A percentile compares a stretch with the other conserved stretches of the same genome.
These are phyloP conservation scores for Trichophyton verrucosum DNA, from an alignment of 2,329 filamentous ascomycete species.

Conservation along the genomic window DNA sequence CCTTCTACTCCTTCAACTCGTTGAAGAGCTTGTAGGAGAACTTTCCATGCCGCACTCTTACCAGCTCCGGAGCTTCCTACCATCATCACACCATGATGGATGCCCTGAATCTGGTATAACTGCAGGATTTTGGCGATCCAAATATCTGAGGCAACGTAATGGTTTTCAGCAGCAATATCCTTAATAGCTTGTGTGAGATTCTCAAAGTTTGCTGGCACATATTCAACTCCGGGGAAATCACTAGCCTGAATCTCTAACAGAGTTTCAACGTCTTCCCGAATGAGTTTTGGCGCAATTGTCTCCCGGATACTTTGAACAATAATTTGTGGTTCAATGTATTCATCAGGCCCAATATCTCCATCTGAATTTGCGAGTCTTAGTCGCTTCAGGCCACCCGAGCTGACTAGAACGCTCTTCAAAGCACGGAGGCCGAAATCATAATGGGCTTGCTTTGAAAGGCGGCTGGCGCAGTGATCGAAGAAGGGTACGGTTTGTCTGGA, in stretches of 20 bases:
- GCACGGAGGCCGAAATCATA: slow-evolving; percentile 98
- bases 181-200: slow-evolving; percentile 70
- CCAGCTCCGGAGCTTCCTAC: slow-evolving; percentile 95
- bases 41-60: slow-evolving; percentile 90
- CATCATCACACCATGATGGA: slow-evolving; percentile 99
- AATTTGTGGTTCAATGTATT: slow-evolving; percentile 83
- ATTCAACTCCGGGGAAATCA: slow-evolving; percentile 86
- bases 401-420: slow-evolving; percentile 94
- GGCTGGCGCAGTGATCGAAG: slow-evolving; percentile 77
- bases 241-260: slow-evolving; percentile 73
- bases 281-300: slow-evolving; percentile 94
- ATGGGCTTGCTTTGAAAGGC: slow-evolving; percentile 89
- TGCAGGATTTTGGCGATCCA: slow-evolving; percentile 98
- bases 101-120: slow-evolving; percentile 92
- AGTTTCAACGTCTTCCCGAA: slow-evolving; percentile 77
- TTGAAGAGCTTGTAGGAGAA: slow-evolving; percentile 81
- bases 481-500: slow-evolving; percentile 96
- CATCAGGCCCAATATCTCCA: slow-evolving; percentile 50
- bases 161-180: slow-evolving; percentile 68
- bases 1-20: slow-evolving; percentile 85
- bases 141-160: slow-evolving; percentile 78
- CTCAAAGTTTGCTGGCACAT: slow-evolving; percentile 76
- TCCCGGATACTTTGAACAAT: slow-evolving; percentile 97
- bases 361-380: slow-evolving; percentile 53
- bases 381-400: slow-evolving; percentile 90